These are phyloP conservation scores for Danielia reshetovae DNA, from an alignment of 805 yeast species.

Conservation along the genomic window DNA sequence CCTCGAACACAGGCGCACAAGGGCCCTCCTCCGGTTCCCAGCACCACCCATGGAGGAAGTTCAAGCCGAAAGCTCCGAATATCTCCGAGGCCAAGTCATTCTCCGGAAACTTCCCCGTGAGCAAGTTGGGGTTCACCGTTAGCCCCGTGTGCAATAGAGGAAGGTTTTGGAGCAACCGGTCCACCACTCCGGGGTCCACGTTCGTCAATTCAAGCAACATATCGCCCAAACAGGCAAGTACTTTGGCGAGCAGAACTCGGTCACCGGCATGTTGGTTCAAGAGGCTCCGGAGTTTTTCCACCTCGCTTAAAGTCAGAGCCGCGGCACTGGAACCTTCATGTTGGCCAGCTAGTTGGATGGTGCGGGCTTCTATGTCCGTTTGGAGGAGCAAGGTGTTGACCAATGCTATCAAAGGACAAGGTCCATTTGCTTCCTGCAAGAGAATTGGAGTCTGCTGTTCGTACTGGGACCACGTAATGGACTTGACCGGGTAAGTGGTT, in stretches of 20 bases:
- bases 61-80: conserved; percentile 56
- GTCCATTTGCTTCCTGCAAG: conserved; percentile 79
- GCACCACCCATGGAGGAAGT: conserved; percentile 83
- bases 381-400: conserved; percentile 64
- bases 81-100: conserved; percentile 51
- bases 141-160: conserved; percentile 70
- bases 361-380: conserved; percentile 27
- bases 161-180: conserved; percentile 46
- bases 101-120: conserved; percentile 46
- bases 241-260: conserved; percentile 22
- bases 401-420: conserved; percentile 81
- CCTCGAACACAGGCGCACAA: conserved; percentile 14
- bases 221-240: conserved; percentile 51
- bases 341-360: conserved; percentile 3
- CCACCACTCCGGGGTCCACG: conserved; percentile 10
- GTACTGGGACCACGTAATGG: conserved; percentile 33
- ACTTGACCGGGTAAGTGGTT: conserved; percentile 17
- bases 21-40: conserved; percentile 29
- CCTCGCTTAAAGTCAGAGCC: not conserved
- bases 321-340: not conserved
- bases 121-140: conserved; percentile 64
- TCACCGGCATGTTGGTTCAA: conserved; percentile 6
- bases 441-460: conserved; percentile 50
- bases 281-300: conserved; percentile 4
- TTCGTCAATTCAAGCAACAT: conserved; percentile 23